phyloP scores from a whole-genome alignment of 305 asterid genomes.

The Coffea humblotiana region DNA sequence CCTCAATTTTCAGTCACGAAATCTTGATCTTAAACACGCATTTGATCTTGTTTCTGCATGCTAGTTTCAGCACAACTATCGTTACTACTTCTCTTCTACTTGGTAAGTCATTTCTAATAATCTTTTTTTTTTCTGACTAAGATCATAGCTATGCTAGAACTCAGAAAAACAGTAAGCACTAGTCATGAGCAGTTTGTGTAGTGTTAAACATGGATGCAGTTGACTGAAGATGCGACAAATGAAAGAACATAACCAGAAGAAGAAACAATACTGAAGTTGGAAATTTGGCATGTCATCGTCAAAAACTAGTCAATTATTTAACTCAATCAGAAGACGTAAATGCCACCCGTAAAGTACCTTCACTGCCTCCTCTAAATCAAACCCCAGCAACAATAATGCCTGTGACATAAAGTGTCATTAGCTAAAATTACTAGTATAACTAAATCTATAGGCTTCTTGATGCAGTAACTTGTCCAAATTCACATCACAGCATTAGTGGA shows the following conservation, averaged over 20 bases:
- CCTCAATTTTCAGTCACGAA: background rate
- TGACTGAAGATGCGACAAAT: background rate
- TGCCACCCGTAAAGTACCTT: slow-evolving; percentile 41
- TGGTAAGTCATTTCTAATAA: too few species aligned
- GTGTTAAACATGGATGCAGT: background rate
- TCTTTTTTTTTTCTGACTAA: background rate
- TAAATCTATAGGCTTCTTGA: background rate
- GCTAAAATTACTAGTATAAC: background rate
- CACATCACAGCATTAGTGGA: background rate
- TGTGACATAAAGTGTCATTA: slow-evolving; percentile 28
- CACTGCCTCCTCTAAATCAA: slow-evolving; percentile 66
- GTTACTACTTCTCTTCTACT: too few species aligned
- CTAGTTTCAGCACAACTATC: background rate
- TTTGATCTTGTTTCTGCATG: background rate
- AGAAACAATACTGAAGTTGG: background rate
- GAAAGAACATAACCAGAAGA: background rate
- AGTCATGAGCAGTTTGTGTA: background rate
- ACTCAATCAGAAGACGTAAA: background rate
- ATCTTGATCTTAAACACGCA: background rate
- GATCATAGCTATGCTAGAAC: background rate
- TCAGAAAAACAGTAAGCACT: background rate
- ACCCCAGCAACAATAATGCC: slow-evolving; percentile 84
- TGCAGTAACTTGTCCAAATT: background rate
- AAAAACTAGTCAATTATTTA: background rate
- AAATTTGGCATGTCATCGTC: background rate